phyloP scores from a whole-genome alignment of 169 alveolate genomes.

The Plasmodium inui region DNA sequence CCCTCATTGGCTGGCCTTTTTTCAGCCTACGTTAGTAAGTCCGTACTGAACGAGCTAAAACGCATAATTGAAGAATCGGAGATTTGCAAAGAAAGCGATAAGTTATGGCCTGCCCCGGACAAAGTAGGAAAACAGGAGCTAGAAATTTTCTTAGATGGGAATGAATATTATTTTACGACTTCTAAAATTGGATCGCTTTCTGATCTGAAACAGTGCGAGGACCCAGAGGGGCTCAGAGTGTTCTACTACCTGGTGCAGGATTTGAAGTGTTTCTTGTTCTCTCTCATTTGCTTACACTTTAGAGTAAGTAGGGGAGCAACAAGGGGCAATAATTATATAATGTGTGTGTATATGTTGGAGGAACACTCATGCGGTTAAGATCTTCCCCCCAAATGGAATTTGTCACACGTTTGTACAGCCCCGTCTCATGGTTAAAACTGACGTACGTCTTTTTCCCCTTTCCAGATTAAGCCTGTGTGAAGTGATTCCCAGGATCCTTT shows the following conservation, averaged over 20 bases:
- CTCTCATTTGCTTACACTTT: conserved; percentile 94
- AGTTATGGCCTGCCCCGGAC: conserved; percentile 97
- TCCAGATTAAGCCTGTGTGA: conserved; percentile 36
- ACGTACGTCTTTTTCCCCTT: not conserved
- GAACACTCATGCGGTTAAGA: not conserved
- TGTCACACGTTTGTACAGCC: not conserved
- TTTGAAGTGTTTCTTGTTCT: conserved; percentile 94
- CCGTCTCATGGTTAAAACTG: not conserved
- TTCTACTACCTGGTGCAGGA: conserved; percentile 96
- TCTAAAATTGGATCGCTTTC: conserved; percentile 94
- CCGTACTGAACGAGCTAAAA: conserved; percentile 89
- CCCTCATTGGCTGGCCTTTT: not conserved
- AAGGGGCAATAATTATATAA: conserved; percentile 28
- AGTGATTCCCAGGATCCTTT: not conserved
- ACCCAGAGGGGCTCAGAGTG: conserved; percentile 94
- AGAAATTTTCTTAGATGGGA: conserved; percentile 92
- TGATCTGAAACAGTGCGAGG: conserved; percentile 93
- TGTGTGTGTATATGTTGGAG: conserved; percentile 10
- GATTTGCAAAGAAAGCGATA: conserved; percentile 93
- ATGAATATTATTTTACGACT: conserved; percentile 88
- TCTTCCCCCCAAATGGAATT: not conserved
- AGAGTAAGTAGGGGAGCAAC: conserved; percentile 80
- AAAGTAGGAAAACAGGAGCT: conserved; percentile 97
- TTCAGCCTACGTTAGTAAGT: conserved; percentile 86
- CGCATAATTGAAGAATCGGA: conserved; percentile 92